Base-by-base conservation (phyloP, 192 early-diverging fungal genomes). In the Coemansia guatemalensis region DNA sequence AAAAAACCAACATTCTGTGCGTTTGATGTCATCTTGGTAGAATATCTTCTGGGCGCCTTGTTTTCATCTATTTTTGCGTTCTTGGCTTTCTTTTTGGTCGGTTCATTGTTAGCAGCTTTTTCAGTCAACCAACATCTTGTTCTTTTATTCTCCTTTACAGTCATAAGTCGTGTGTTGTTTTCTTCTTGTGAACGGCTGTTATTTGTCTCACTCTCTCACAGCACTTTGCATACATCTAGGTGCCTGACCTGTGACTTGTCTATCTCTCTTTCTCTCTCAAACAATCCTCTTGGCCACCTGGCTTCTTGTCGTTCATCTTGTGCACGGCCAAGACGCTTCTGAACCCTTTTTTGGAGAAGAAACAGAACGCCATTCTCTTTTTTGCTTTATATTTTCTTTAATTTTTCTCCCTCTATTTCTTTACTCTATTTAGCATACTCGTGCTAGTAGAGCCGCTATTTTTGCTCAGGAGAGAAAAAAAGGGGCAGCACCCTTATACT, bases 311-410 rank as follows among this genome's bases (percentile, higher is more conserved):
- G n/a, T n/a, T n/a, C n/a, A n/a, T n/a, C 12, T 44, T 44, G 9
- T 44, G 14, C 39, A 44, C 39, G 12, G 17, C 39, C 1, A 44
- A 44, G 39, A 44, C 39, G 17, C 39, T 17, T 17, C 29, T 30
- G 6, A 30, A 44, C 39, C 11, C 14, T 17, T 17, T 3, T 44
- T 44, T 44, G 12, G 9, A 39, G 9, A 44, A 44, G 39, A 12
- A 44, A 44, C 39, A 44, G 25, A 64, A 48, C 51, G 39, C 27
- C 23, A 24, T 56, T 51, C 26, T 56, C 44, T 30, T 48, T 58
- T 44, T 53, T 22, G 18, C 39, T 55, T 25, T 29, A 8, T 53
- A 29, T 52, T 53, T 51, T 21, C 35, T 67, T 29, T 49, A 59
- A 39, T 41, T 56, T 41, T 48, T 47, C 25, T 5, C 11, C 21